These are phyloP conservation scores for Corrigiola litoralis DNA, from an alignment of 179 eudicot species.

Conservation along the genomic window DNA sequence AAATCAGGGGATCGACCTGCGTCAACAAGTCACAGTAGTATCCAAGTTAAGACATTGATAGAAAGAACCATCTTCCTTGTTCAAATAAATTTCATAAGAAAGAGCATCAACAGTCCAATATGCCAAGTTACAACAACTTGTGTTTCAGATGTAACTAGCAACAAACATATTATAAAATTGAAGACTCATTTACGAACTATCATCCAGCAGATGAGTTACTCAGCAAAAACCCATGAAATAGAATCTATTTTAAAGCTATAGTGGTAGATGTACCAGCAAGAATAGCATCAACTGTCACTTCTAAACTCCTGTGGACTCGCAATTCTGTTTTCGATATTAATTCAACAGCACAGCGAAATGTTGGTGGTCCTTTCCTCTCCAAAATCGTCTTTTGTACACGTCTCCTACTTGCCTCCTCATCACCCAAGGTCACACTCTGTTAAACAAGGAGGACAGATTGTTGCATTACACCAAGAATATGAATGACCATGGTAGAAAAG, in stretches of 20 bases:
- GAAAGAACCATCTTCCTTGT: not conserved
- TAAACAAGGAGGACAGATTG: constrained; percentile 16
- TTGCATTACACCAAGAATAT: not conserved
- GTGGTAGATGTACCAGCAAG: constrained; percentile 54
- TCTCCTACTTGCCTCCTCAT: constrained; percentile 96
- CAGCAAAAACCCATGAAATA: not conserved
- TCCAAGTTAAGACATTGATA: constrained; percentile 9
- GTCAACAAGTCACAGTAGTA: constrained; percentile 20
- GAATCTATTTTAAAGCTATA: not conserved
- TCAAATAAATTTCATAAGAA: not conserved
- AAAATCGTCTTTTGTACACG: constrained; percentile 82
- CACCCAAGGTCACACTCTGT: constrained; percentile 95
- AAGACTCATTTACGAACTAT: constrained; percentile 1
- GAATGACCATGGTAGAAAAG: not conserved
- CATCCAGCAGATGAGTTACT: not conserved
- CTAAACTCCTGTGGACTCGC: constrained; percentile 71
- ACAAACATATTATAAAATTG: not conserved
- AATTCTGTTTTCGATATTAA: constrained; percentile 73
- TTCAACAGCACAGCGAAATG: constrained; percentile 82
- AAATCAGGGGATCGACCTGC: constrained; percentile 78
- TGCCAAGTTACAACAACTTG: not conserved
- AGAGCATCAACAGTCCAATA: not conserved
- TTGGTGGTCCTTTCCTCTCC: constrained; percentile 94
- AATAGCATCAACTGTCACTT: constrained; percentile 84
- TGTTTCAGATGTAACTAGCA: not conserved